Base-by-base conservation (phyloP, 352 stramenopile genomes). In the Globisporangium echinulatum region DNA sequence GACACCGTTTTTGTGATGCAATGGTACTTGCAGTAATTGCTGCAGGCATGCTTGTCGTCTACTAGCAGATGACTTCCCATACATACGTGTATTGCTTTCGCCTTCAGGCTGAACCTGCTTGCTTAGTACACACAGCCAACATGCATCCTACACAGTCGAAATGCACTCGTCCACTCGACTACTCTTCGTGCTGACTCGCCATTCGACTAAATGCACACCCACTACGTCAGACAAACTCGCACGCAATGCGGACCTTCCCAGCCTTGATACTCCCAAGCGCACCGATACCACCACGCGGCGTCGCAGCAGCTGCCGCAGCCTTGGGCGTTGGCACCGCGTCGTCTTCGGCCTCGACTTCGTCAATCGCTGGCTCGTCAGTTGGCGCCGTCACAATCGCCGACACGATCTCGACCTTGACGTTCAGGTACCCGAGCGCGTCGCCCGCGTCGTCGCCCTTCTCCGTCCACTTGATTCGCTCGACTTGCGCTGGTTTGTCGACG, bases 241-340 rank as follows among this genome's bases (percentile, higher is more conserved):
- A 69, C 36, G 63, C 58, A 33, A 69, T 49, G 40, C 63, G 63
- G 54, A 69, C 52, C 63, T 69, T 69, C 40, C 63, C 63, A 7
- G 63, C 63, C 59, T 69, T 69, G 40, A 66, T 19, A 33, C 33
- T 58, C 7, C 59, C 63, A n/a, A 62, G 33, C 10, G 25, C 25
- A 33, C 25, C 25, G 25, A 52, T 15, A 33, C 48, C 50, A 7
- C 19, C 13, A 10, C 43, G 38, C 13, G 48, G 39, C 11, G 63
- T 44, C 15, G n/a, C 33, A 33, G 25, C 25, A 33, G 25, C 25
- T 33, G 25, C 25, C 2, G 17, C 33, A 8, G 37, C 39, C 36
- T 64, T 51, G 5, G 62, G 51, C 19, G 62, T 59, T 38, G 56
- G 53, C 11, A 50, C 19, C 8, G 49, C 43, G 13, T 46, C 54